Conservation (phyloP, 495 filamentous ascomycete species). For the Tuber calosporum region DNA sequence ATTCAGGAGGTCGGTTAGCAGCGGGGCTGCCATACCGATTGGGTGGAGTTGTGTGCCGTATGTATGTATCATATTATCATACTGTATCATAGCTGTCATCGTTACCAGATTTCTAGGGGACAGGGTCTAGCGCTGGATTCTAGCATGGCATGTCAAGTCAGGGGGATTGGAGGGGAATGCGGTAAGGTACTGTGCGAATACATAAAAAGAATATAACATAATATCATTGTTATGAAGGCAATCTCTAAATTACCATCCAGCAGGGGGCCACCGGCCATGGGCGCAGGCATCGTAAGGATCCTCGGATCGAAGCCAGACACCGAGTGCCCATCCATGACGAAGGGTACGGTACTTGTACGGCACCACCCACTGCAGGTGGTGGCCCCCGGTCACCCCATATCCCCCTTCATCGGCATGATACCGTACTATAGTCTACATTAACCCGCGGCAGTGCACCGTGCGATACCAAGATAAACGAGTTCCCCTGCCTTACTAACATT, state of each 20-base stretch:
- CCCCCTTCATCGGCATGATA: no score
- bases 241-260: background rate
- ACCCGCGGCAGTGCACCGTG: background rate
- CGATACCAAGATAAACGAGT: background rate
- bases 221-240: no score
- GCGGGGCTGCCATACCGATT: background rate
- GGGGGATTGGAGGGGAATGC: background rate
- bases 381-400: background rate
- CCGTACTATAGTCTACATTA: no score
- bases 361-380: background rate
- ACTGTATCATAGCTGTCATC: background rate
- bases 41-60: background rate
- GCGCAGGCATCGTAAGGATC: background rate
- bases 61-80: no score
- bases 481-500: background rate
- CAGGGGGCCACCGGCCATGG: background rate
- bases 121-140: background rate
- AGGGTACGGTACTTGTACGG: no score
- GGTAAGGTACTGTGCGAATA: no score
- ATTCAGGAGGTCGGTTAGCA: background rate
- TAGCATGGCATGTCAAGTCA: background rate
- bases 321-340: conserved; percentile 1
- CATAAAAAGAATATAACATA: background rate
- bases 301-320: background rate
- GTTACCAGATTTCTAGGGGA: background rate